These are phyloP conservation scores for Heracleum sosnowskyi DNA, from an alignment of 129 eudicot species.

Conservation along the genomic window DNA sequence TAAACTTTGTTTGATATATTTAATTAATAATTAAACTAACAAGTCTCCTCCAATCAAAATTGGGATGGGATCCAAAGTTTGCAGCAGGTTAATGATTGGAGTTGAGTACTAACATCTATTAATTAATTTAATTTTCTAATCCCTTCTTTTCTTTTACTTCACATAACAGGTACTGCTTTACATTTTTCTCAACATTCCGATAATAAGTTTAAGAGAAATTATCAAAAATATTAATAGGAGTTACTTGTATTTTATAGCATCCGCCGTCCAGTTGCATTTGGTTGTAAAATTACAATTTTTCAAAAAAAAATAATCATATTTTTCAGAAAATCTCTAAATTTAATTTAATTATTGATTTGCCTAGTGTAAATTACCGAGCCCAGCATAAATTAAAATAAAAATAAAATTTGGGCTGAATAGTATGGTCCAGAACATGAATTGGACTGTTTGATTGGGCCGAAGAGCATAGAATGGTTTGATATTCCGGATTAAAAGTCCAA, in stretches of 20 bases:
- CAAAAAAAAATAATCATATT: no score
- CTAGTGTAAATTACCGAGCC: no score
- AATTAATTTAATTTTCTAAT: no score
- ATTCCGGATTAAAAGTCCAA: background rate
- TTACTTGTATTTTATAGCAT: no score
- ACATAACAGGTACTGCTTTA: background rate
- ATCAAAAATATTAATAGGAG: no score
- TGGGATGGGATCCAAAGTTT: background rate
- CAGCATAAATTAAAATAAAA: no score
- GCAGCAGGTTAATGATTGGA: background rate
- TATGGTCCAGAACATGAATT: background rate
- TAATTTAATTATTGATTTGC: no score
- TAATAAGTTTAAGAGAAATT: no score
- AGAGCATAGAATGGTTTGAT: background rate
- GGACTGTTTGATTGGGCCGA: background rate
- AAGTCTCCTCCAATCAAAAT: background rate
- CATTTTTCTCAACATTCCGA: background rate
- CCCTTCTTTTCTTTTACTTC: background rate
- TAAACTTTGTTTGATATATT: background rate
- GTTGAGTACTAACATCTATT: background rate
- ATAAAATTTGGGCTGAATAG: background rate
- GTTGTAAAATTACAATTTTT: no score
- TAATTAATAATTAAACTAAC: background rate
- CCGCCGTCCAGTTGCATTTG: no score
- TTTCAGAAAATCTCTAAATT: no score